Evolutionary conservation across 2,329 filamentous ascomycete species (phyloP), one percentile per base, ranked within the genome.

Genomic region (Colletotrichum scovillei): DNA sequence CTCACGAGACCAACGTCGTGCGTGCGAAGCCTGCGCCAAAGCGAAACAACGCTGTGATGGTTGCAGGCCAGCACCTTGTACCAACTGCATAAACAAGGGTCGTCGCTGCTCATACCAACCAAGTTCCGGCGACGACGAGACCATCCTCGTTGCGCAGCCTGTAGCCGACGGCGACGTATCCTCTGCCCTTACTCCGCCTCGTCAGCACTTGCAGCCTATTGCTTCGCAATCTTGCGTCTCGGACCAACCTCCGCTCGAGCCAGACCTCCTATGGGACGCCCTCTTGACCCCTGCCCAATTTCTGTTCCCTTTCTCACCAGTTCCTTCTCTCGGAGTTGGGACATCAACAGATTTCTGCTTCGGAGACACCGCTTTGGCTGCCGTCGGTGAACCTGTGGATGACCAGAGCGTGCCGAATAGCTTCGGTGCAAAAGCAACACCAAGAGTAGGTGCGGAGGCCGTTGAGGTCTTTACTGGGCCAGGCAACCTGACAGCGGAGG

Each of bases 1-100:
- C 26, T 63, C 28, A 26, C 60, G 60, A 63, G 46, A 63, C 2
- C 60, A 63, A 16, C 60, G 60, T 63, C 60, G 60, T 38, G 60
- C 60, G 7, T 63, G 60, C 60, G 60, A 63, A 53, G 60, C 60
- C 28, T 63, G 60, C 46, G 60, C 42, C 60, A 63, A 9, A 55
- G 60, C 42, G 7, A 63, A 63, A 16, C 60, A 53, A 53, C 60
- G 60, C 60, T 63, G 60, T 26, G 60, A 63, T 38, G 60, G 60
- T 19, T 24, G 26, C 60, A 63, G 42, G 46, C 60, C 60, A 9
- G 42, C 60, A 53, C 28, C 60, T 35, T 63, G 60, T 63, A 63
- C 24, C 60, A 63, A 63, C 5, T 63, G 60, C 14, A 63, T n/a
- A 53, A 63, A 63, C 5, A 63, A 63, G 26, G 42, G 60, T 55